Percentiles rank a stretch among this genome's conserved stretches.
These are phyloP conservation scores for Zostera marina DNA, from an alignment of 116 monocot species.

Conservation along the genomic window DNA sequence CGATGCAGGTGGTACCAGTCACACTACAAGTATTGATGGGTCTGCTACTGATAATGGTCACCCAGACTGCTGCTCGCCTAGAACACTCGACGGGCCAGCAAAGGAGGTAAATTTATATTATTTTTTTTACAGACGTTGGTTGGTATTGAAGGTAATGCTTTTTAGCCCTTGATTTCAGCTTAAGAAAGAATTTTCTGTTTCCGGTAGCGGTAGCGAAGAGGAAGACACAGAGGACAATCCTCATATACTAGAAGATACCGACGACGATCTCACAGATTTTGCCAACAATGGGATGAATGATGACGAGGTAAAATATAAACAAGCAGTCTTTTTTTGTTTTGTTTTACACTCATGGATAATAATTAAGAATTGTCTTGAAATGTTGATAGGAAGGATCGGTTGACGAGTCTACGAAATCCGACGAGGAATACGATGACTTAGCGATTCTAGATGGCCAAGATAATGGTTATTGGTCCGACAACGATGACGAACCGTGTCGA, in stretches of 20 bases:
- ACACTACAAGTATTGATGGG: slow-evolving; percentile 44
- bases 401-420: slow-evolving; percentile 47
- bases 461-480: slow-evolving; percentile 36
- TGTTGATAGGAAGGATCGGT: slow-evolving; percentile 53
- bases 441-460: slow-evolving; percentile 33
- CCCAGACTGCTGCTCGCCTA: slow-evolving; percentile 46
- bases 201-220: slow-evolving; percentile 8
- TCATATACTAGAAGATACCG: neutral
- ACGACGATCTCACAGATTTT: neutral
- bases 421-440: slow-evolving; percentile 51
- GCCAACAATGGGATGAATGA: slow-evolving; percentile 8
- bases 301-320: slow-evolving; percentile 26
- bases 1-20: slow-evolving; percentile 54
- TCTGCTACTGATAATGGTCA: slow-evolving; percentile 33
- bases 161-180: slow-evolving; percentile 15
- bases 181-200: slow-evolving; percentile 35
- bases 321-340: neutral
- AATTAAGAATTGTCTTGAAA: neutral
- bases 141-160: neutral
- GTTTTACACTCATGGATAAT: neutral
- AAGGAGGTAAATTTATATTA: slow-evolving; percentile 41
- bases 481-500: too few species aligned
- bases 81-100: slow-evolving; percentile 32
- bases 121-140: neutral
- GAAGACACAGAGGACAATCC: neutral